Evolutionary conservation across 306 rosid genomes (phyloP).

Genomic region (Casuarina glauca): DNA sequence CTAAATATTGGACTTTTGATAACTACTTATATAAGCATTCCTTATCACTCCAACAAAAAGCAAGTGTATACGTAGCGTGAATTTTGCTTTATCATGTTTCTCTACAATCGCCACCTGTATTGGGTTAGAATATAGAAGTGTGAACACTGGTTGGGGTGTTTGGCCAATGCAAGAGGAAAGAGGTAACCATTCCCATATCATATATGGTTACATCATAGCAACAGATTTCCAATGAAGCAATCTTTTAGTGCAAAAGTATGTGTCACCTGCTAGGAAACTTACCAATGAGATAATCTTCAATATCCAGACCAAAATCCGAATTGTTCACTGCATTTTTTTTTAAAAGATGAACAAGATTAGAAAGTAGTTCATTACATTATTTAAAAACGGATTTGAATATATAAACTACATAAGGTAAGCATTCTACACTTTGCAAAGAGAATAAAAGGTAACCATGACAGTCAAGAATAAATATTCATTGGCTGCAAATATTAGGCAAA

Average conservation of each 20-base stretch:
- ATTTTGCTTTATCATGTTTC: neutral
- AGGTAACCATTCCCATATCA: neutral
- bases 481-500: neutral
- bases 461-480: neutral
- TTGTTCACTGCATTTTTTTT: conserved; percentile 57
- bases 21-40: neutral
- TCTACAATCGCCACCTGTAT: neutral
- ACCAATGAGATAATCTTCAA: conserved; percentile 93
- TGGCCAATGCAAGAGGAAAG: neutral
- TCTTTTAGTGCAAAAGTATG: conserved; percentile 15
- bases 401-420: neutral
- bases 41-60: neutral
- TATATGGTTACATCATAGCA: conserved; percentile 9
- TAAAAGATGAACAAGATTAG: neutral
- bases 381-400: neutral
- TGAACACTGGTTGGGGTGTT: neutral
- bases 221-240: conserved; percentile 10
- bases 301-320: conserved; percentile 70
- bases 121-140: neutral
- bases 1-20: neutral
- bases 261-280: conserved; percentile 34
- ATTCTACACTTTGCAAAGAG: neutral
- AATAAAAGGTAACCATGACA: neutral
- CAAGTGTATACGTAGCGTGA: neutral
- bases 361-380: neutral